Base-by-base conservation (phyloP, 2,329 filamentous ascomycete species). In the Neonectria hederae region DNA sequence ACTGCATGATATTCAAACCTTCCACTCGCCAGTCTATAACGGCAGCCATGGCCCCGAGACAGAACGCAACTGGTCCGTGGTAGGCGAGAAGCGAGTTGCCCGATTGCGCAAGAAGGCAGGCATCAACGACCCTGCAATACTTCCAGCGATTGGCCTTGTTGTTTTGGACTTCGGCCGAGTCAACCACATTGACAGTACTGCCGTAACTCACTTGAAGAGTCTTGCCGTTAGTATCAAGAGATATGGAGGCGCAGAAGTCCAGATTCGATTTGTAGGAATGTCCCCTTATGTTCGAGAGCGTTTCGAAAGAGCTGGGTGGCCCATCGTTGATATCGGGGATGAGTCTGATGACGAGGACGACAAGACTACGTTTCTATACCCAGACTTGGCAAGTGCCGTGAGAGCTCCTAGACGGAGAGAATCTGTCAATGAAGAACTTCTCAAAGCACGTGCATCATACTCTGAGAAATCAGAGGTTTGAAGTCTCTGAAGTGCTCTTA, bases 11-110 rank as follows among this genome's bases (percentile, higher is more conserved):
- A 73, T 88, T 40, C 74, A 76, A n/a, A 84, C 81, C 0, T 78
- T 80, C 64, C 81, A 83, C 65, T 76, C 80, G 0, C 77, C 79
- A 0, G 71, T 77, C 4, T 79, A 81, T 63, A 76, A 78, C 51
- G 75, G 78, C 6, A 73, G 76, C 0, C 71, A 73, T 26, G 68
- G 71, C 0, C 69, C 65, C 0, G 71, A 73, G 13, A 73, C 73
- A 0, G 80, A 83, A 26, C 79, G 85, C 3, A 86, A 80, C 62
- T 89, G 86, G 86, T 87, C 84, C 28, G 84, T 87, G 0, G 81
- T 82, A 0, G 81, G 80, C 2, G 81, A 83, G 69, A 82, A 83
- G 32, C 81, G 83, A 11, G 79, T 87, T 0, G 74, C 74, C 0
- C 79, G 79, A 19, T 78, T 88, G 0, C 81, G 86, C 3, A 78